phyloP scores from a whole-genome alignment of 495 filamentous ascomycete species.

The Tuber umbilicatum region DNA sequence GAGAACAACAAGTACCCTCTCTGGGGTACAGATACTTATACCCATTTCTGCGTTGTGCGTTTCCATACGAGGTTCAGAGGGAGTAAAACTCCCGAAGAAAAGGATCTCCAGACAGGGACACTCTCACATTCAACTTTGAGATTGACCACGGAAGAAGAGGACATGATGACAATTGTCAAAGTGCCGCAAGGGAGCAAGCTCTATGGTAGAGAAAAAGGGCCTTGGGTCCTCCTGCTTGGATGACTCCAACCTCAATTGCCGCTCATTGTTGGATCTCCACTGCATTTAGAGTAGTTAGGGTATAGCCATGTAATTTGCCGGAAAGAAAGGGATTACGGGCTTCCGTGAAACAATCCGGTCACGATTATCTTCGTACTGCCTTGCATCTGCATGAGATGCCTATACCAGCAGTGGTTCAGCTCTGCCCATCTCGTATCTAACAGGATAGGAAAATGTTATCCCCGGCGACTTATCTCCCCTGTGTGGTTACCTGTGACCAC shows the following conservation, averaged over 20 bases:
- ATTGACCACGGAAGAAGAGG: neutral
- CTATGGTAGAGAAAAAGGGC: neutral
- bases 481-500: neutral
- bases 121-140: neutral
- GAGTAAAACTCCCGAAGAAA: neutral
- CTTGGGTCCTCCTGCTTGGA: neutral
- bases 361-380: neutral
- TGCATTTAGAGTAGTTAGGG: neutral
- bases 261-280: neutral
- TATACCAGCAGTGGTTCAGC: neutral
- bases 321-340: neutral
- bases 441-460: neutral
- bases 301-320: neutral
- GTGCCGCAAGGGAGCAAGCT: neutral
- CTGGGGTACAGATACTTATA: neutral
- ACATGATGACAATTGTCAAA: no score
- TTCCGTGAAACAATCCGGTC: neutral
- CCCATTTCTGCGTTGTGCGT: neutral
- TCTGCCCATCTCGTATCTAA: neutral
- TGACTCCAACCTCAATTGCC: neutral
- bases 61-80: neutral
- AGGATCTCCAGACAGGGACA: neutral
- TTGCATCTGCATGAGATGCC: neutral
- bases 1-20: neutral
- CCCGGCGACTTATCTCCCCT: neutral